Evolutionary conservation across 257 asterid genomes (phyloP).

Genomic region (Verbascum thapsus): DNA sequence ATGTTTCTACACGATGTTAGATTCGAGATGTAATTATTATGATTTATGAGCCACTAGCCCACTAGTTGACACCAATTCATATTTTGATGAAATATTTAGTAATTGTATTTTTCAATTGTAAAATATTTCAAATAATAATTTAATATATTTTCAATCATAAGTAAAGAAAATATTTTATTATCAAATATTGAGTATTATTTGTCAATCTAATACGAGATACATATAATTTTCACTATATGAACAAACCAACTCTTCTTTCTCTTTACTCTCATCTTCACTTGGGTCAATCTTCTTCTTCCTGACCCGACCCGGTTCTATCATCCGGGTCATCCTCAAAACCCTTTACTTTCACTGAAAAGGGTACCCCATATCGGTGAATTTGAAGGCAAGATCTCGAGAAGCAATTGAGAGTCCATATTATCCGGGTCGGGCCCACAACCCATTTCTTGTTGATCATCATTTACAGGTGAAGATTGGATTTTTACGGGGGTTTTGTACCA

Average conservation of each 20-base stretch:
- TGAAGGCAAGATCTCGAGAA: constrained; percentile 66
- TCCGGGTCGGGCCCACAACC: constrained; percentile 42
- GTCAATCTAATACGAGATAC: no score
- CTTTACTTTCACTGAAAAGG: constrained; percentile 32
- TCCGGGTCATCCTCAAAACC: constrained; percentile 40
- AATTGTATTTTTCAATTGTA: no score
- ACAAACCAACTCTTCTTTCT: constrained; percentile 56
- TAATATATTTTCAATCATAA: no score
- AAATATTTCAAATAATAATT: no score
- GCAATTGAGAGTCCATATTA: constrained; percentile 44
- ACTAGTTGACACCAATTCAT: no score
- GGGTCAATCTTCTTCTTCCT: constrained; percentile 63
- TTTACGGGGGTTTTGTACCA: constrained; percentile 27
- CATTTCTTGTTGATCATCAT: constrained; percentile 31
- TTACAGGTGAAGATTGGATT: constrained; percentile 41
- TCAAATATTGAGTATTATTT: no score
- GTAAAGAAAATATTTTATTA: no score
- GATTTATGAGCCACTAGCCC: no score
- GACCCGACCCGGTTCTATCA: constrained; percentile 44
- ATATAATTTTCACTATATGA: no score
- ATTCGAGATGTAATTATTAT: no score
- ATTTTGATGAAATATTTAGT: no score
- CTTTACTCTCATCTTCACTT: constrained; percentile 46
- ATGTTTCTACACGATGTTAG: no score
- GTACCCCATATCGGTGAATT: constrained; percentile 54